These are phyloP conservation scores for Nadsonia starkeyi-henricii DNA, from an alignment of 1,139 yeast genomes.

Conservation along the genomic window DNA sequence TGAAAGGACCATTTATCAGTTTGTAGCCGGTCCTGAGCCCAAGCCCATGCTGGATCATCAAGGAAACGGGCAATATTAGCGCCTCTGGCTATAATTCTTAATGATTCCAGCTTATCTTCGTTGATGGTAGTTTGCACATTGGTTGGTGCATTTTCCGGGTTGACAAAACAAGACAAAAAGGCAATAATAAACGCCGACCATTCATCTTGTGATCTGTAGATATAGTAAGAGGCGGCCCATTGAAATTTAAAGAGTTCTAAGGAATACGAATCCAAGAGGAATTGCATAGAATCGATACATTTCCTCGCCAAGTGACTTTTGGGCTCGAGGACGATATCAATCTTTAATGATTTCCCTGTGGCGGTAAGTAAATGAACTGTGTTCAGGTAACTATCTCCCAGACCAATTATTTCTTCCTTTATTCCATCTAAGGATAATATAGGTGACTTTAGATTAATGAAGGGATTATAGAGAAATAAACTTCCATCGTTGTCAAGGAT, in stretches of 20 bases:
- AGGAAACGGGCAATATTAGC: conserved; percentile 2
- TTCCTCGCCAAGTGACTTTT: conserved; percentile 30
- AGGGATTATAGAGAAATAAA: conserved; percentile 48
- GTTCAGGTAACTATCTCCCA: conserved; percentile 10
- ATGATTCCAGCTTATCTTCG: background rate
- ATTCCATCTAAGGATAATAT: conserved; percentile 11
- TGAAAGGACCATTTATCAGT: background rate
- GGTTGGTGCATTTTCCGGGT: conserved; percentile 5
- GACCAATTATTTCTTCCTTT: conserved; percentile 7
- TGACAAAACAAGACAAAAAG: conserved; percentile 22
- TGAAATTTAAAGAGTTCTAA: conserved; percentile 44
- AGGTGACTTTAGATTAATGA: conserved; percentile 42
- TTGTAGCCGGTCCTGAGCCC: conserved; percentile 6
- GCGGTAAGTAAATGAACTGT: conserved; percentile 7
- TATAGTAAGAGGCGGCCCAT: conserved; percentile 47
- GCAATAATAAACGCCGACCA: conserved; percentile 52
- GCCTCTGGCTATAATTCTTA: conserved; percentile 2
- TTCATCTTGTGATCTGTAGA: conserved; percentile 33
- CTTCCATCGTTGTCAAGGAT: conserved; percentile 18
- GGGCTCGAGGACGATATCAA: conserved; percentile 36
- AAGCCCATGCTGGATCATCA: conserved; percentile 6
- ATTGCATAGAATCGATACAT: conserved; percentile 19
- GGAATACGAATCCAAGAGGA: conserved; percentile 43
- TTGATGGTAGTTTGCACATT: background rate
- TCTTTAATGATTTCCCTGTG: conserved; percentile 20